Conservation (phyloP, 1,139 yeast genomes). For the Pichia sp. region DNA sequence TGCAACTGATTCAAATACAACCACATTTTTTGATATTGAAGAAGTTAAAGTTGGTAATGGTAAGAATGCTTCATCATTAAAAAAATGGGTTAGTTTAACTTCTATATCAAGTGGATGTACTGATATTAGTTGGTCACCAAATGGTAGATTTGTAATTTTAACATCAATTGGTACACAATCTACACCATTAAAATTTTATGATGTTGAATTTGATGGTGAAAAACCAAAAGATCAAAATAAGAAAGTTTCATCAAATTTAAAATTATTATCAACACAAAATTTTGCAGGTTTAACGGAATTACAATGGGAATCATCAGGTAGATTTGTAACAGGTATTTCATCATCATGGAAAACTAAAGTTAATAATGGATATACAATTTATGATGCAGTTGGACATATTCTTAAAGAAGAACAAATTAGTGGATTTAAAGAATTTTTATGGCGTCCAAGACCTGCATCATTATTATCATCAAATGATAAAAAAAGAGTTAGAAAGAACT, state of each 20-base stretch:
- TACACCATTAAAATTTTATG: constrained; percentile 81
- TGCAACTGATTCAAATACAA: constrained; percentile 63
- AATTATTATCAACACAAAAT: constrained; percentile 57
- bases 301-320: constrained; percentile 95
- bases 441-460: constrained; percentile 97
- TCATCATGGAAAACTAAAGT: constrained; percentile 78
- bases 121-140: constrained; percentile 77
- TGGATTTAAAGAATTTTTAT: constrained; percentile 79
- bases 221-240: constrained; percentile 35
- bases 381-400: constrained; percentile 74
- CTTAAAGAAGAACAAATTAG: constrained; percentile 73
- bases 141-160: constrained; percentile 81
- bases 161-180: constrained; percentile 52
- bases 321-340: constrained; percentile 84
- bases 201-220: constrained; percentile 71
- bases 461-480: constrained; percentile 69
- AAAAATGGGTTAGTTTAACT: constrained; percentile 56
- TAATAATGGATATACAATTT: constrained; percentile 87
- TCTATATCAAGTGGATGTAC: constrained; percentile 51
- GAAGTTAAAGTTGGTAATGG: constrained; percentile 30
- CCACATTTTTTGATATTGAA: constrained; percentile 83
- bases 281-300: constrained; percentile 78
- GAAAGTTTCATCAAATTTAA: constrained; percentile 51
- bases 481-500: constrained; percentile 85
- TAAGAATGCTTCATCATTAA: constrained; percentile 32